Evolutionary conservation across 371 early-diverging fungal genomes (phyloP), one percentile per base, ranked within the genome.

Genomic region (Ecytonucleospora hepatopenaei): DNA sequence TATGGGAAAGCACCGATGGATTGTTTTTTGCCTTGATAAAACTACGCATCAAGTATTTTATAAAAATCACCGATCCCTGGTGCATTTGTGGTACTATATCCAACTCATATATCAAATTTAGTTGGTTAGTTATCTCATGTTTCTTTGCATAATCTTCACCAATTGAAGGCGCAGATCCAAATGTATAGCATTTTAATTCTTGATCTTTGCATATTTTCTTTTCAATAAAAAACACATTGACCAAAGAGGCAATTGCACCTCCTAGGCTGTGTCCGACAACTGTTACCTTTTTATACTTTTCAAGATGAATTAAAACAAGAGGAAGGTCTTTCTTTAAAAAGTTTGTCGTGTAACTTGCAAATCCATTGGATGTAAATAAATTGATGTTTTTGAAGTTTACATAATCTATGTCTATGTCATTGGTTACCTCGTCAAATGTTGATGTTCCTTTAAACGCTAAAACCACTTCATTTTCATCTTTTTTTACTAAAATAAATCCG

Each of bases 201-300:
- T n/a, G 8, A 12, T 40, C 40, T n/a, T n/a, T n/a, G 12, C 8
- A n/a, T 40, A 40, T 40, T 12, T 40, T 40, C 40, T 40, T 8
- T n/a, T 40, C 40, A 12, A 40, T n/a, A 8, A 40, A 12, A n/a
- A n/a, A 40, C 12, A 40, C 40, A 40, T 40, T 12, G 40, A 8
- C 8, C 12, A 40, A n/a, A 8, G 8, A n/a, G 8, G 40, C 40
- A 40, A 75, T 54, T n/a, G 74, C 73, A n/a, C 71, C 80, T 17
- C 80, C 80, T 27, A 79, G 55, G 16, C 78, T 77, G 62, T 79
- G 77, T 0, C 80, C 80, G 5, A 71, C 65, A 33, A 77, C 23
- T 4, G 53, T 4, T 40, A 79, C 55, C 30, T 65, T 69, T 17
- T 59, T 68, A 17, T 53, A 4, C 1, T 59, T 35, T 33, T 68